These are phyloP conservation scores for Candida morakotiae DNA, from an alignment of 805 yeast species.

Conservation along the genomic window DNA sequence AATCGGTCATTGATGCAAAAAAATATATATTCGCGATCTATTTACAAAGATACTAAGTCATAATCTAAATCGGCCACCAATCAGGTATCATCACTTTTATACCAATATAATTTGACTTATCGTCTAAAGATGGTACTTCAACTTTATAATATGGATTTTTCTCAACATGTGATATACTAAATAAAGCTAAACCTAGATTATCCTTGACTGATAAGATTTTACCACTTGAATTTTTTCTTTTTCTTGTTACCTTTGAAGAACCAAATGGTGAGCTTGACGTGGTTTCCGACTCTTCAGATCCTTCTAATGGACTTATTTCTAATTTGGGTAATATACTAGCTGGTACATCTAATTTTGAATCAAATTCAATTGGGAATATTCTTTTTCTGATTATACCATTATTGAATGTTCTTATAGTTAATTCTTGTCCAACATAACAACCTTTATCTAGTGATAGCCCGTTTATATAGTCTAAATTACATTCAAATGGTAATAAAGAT, in stretches of 20 bases:
- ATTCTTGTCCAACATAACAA: slow-evolving; percentile 94
- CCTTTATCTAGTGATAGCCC: slow-evolving; percentile 89
- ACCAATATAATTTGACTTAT: slow-evolving; percentile 27
- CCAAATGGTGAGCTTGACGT: slow-evolving; percentile 39
- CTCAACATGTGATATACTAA: slow-evolving; percentile 45
- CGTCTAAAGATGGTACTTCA: slow-evolving; percentile 19
- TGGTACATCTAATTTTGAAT: slow-evolving; percentile 13
- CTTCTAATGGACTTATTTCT: slow-evolving; percentile 18
- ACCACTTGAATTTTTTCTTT: slow-evolving; percentile 50
- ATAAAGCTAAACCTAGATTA: slow-evolving; percentile 62
- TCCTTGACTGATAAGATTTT: slow-evolving; percentile 52
- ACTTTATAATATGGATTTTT: slow-evolving; percentile 33
- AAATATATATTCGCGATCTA: no score
- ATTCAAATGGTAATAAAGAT: slow-evolving; percentile 69
- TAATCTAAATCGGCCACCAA: slow-evolving; percentile 60
- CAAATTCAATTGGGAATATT: slow-evolving; percentile 58
- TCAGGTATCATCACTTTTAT: slow-evolving; percentile 57
- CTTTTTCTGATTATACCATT: slow-evolving; percentile 83
- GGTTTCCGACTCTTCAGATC: slow-evolving; percentile 7
- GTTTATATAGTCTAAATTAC: slow-evolving; percentile 73
- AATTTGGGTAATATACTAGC: slow-evolving; percentile 12
- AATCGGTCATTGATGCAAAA: slow-evolving; percentile 6
- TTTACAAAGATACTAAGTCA: no score
- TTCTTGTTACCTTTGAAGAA: slow-evolving; percentile 18
- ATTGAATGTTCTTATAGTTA: slow-evolving; percentile 83